Base-by-base conservation (phyloP, 441 rosid species). In the Arabidopsis lyrata region DNA sequence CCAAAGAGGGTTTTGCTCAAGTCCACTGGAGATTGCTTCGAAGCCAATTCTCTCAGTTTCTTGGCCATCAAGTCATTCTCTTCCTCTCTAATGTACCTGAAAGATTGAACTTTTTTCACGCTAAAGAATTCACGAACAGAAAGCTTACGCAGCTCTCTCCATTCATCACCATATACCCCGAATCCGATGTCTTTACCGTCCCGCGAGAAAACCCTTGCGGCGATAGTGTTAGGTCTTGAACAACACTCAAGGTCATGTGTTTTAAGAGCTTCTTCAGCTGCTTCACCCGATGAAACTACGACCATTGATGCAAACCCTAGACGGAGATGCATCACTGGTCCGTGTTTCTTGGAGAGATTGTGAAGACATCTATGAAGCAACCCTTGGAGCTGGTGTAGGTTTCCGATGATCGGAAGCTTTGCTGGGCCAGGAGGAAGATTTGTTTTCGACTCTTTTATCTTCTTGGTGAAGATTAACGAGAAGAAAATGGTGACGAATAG, bases 351-450 rank as follows among this genome's bases (percentile, higher is more conserved):
- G 63, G 86, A 78, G 68, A 87, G 80, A 1, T 76, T 31, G 44
- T 72, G 56, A 2, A 76, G 69, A 67, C 83, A 70, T 53, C 67
- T 69, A 54, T 82, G 87, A 48, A 70, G 68, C 73, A 71, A 49
- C 3, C 70, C 44, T 0, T 62, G 52, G 20, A 85, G 59, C 44
- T 83, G 88, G 61, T 79, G 86, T 44, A 85, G 50, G 65, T 87
- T 83, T 5, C 90, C 88, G 8, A 87, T 22, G n/a, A 87, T 36
- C 3, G 91, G 91, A 63, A 85, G 82, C 57, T 61, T 59, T 13
- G 80, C 36, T 70, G 91, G 87, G 75, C 87, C 29, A 27, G 87
- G 87, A 8, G 87, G 86, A 52, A 78, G 77, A 13, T 66, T 80
- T 34, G 24, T 39, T 3, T 45, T 66, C 10, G 44, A 36, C 2